Conservation (phyloP, 2,329 filamentous ascomycete species). For the Westerdykella aurantiaca region DNA sequence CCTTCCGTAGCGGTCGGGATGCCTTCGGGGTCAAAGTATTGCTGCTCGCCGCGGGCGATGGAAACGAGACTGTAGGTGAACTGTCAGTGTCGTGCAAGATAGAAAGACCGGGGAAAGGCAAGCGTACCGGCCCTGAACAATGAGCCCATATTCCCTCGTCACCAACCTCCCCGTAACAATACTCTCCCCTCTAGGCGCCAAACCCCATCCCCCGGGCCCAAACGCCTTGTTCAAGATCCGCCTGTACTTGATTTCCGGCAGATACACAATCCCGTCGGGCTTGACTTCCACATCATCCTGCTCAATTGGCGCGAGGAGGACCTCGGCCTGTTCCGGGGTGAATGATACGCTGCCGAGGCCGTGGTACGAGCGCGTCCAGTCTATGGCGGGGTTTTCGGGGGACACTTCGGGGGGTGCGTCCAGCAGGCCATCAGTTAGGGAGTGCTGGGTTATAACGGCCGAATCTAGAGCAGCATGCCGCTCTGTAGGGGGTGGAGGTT, state of each 20-base stretch:
- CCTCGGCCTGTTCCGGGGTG: constrained; percentile 59
- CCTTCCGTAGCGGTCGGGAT: constrained; percentile 94
- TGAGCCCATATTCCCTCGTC: constrained; percentile 87
- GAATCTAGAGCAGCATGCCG: constrained; percentile 25
- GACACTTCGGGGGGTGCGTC: constrained; percentile 45
- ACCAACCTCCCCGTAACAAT: constrained; percentile 74
- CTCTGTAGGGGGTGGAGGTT: constrained; percentile 30
- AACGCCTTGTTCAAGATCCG: constrained; percentile 86
- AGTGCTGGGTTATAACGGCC: constrained; percentile 30
- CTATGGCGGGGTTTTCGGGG: constrained; percentile 50
- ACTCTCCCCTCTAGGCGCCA: constrained; percentile 80
- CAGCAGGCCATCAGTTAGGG: constrained; percentile 45
- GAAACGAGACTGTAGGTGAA: constrained; percentile 65
- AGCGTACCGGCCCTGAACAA: constrained; percentile 77
- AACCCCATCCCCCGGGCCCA: constrained; percentile 90
- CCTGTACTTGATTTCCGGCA: constrained; percentile 97
- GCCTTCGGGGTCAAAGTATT: constrained; percentile 83
- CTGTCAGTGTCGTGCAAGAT: background rate
- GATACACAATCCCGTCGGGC: constrained; percentile 91
- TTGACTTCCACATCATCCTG: constrained; percentile 88
- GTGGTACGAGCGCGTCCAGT: constrained; percentile 82
- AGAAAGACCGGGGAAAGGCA: background rate
- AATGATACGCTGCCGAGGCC: constrained; percentile 69
- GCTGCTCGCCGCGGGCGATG: constrained; percentile 88
- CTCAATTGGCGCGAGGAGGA: constrained; percentile 62